Evolutionary conservation across 2,329 filamentous ascomycete species (phyloP).

Genomic region (Fusarium kyushuense): DNA sequence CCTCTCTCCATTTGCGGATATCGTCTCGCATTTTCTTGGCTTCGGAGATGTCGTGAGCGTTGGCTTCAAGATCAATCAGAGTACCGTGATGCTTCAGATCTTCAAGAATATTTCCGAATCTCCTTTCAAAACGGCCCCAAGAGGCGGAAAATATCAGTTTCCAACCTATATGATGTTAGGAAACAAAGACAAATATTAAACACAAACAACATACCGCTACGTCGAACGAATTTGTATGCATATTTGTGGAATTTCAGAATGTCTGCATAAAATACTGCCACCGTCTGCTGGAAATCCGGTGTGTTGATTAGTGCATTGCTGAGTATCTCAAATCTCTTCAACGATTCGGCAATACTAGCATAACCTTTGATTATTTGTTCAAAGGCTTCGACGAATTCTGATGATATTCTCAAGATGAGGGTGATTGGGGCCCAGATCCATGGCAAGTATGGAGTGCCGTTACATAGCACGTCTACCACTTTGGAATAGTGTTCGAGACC

Average conservation of each 20-base stretch:
- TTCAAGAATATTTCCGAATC: slow-evolving; percentile 52
- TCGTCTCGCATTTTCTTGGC: slow-evolving; percentile 32
- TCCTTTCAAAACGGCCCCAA: slow-evolving; percentile 55
- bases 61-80: slow-evolving; percentile 52
- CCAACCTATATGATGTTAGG: slow-evolving; percentile 45
- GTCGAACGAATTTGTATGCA: slow-evolving; percentile 60
- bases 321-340: slow-evolving; percentile 56
- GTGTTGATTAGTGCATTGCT: slow-evolving; percentile 48
- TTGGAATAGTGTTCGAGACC: slow-evolving; percentile 58
- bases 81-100: slow-evolving; percentile 49
- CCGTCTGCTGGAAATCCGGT: slow-evolving; percentile 54
- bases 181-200: background rate
- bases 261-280: slow-evolving; percentile 61
- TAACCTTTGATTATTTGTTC: slow-evolving; percentile 58
- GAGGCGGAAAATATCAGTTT: slow-evolving; percentile 52
- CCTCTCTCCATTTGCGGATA: slow-evolving; percentile 19
- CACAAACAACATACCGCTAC: slow-evolving; percentile 43
- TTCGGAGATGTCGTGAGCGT: slow-evolving; percentile 48
- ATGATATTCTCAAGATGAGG: slow-evolving; percentile 50
- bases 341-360: slow-evolving; percentile 52
- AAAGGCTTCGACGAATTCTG: slow-evolving; percentile 56
- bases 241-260: slow-evolving; percentile 61
- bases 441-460: slow-evolving; percentile 59
- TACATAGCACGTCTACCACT: slow-evolving; percentile 58
- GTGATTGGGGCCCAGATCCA: slow-evolving; percentile 62